phyloP scores from a whole-genome alignment of 2,329 filamentous ascomycete species.

The Exophiala oligosperma region DNA sequence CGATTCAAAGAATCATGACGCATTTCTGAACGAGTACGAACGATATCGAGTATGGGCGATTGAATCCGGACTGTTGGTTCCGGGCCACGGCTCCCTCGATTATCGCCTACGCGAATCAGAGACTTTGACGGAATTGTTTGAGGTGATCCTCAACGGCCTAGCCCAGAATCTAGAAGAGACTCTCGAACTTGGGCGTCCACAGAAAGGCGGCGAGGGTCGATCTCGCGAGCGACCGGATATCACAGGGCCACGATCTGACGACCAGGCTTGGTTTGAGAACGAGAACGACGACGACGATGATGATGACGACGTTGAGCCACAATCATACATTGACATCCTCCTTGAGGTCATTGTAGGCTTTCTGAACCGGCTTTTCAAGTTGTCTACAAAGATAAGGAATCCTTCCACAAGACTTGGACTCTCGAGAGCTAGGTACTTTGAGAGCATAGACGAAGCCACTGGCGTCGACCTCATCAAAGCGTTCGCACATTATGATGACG shows the following conservation, averaged over 20 bases:
- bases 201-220: too few species aligned
- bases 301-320: background rate
- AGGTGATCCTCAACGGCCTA: background rate
- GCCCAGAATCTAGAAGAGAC: background rate
- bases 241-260: too few species aligned
- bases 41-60: slow-evolving; percentile 20
- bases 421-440: slow-evolving; percentile 12
- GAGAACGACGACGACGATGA: too few species aligned
- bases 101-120: slow-evolving; percentile 22
- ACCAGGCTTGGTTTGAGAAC: too few species aligned
- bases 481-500: slow-evolving; percentile 7
- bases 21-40: slow-evolving; percentile 2
- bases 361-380: slow-evolving; percentile 16
- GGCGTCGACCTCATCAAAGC: slow-evolving; percentile 15
- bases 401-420: slow-evolving; percentile 13
- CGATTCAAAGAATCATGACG: too few species aligned
- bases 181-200: too few species aligned
- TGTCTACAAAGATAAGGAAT: slow-evolving; percentile 21
- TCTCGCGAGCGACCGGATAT: too few species aligned
- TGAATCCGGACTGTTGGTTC: slow-evolving; percentile 12
- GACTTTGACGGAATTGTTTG: background rate
- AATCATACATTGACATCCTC: background rate
- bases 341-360: slow-evolving; percentile 9
- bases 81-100: slow-evolving; percentile 20
- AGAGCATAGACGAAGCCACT: slow-evolving; percentile 6